These are phyloP conservation scores for Syzygium aqueum DNA, from an alignment of 345 rosid genomes.

Conservation along the genomic window DNA sequence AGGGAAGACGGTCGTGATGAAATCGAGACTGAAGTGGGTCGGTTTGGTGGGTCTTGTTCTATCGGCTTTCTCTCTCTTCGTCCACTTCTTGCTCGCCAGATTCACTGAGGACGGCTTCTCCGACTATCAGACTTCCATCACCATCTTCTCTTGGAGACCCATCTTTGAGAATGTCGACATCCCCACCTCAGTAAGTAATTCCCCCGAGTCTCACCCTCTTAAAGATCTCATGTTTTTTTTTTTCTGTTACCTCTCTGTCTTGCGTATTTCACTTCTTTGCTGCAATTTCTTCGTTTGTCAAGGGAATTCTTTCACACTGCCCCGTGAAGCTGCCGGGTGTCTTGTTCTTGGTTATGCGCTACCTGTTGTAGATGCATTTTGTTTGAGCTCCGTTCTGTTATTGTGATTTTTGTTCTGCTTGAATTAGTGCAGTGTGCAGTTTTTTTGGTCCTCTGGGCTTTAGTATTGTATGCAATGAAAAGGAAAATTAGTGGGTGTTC, in stretches of 20 bases:
- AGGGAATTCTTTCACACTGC: neutral
- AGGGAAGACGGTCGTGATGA: conserved; percentile 53
- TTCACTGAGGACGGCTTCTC: conserved; percentile 60
- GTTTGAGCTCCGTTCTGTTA: neutral
- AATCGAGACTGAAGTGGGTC: conserved; percentile 89
- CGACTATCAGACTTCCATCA: conserved; percentile 76
- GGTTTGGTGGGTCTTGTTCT: conserved; percentile 68
- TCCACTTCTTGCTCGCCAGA: conserved; percentile 82
- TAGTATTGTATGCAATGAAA: neutral
- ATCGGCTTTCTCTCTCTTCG: conserved; percentile 61
- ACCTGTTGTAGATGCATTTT: neutral
- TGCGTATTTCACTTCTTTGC: neutral
- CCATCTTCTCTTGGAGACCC: conserved; percentile 97
- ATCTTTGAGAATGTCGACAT: conserved; percentile 56
- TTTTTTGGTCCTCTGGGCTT: neutral
- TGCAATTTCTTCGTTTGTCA: neutral
- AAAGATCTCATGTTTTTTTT: conserved; percentile 2
- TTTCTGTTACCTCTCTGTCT: neutral
- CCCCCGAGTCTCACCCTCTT: neutral
- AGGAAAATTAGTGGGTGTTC: neutral
- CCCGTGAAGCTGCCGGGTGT: neutral
- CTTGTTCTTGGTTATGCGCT: neutral
- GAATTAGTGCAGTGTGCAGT: neutral
- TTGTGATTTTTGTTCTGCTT: neutral
- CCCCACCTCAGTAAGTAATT: conserved; percentile 49